A percentile compares a stretch with the other conserved stretches of the same genome.
phyloP scores from a whole-genome alignment of 257 asterid genomes.

The Nicotiana benthamiana region DNA sequence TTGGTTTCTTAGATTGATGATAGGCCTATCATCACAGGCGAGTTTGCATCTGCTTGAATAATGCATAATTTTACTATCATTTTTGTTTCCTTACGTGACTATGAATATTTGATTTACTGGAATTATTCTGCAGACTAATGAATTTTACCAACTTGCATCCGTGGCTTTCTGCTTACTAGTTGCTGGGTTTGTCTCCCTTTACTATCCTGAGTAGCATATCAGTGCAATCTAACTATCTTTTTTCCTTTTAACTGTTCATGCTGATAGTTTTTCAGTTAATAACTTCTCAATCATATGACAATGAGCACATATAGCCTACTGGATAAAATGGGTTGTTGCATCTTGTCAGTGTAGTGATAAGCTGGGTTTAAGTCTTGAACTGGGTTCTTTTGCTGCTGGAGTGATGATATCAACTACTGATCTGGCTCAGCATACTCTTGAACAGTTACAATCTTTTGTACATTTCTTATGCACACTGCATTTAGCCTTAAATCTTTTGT shows the following conservation, averaged over 20 bases:
- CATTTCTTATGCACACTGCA: not conserved
- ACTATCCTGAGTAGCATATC: conserved; percentile 13
- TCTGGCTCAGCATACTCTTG: conserved; percentile 74
- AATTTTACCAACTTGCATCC: conserved; percentile 76
- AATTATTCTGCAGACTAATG: conserved; percentile 62
- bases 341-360: conserved; percentile 77
- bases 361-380: conserved; percentile 76
- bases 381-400: conserved; percentile 93
- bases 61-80: conserved; percentile 4
- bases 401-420: conserved; percentile 87
- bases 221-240: not conserved
- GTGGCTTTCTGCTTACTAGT: conserved; percentile 87
- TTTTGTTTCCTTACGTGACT: conserved; percentile 23
- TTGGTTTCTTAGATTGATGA: conserved; percentile 76
- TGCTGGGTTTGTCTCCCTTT: conserved; percentile 63
- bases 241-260: not conserved
- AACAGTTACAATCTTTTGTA: conserved; percentile 39
- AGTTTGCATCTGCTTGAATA: conserved; percentile 20
- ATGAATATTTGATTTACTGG: conserved; percentile 13
- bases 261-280: conserved; percentile 7
- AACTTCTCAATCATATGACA: not conserved
- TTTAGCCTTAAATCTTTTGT: not conserved
- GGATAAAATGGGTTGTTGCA: conserved; percentile 10
- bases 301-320: not conserved
- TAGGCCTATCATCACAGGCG: conserved; percentile 72